Base-by-base conservation (phyloP, 2,329 filamentous ascomycete genomes). In the Dactylellina leptospora region DNA sequence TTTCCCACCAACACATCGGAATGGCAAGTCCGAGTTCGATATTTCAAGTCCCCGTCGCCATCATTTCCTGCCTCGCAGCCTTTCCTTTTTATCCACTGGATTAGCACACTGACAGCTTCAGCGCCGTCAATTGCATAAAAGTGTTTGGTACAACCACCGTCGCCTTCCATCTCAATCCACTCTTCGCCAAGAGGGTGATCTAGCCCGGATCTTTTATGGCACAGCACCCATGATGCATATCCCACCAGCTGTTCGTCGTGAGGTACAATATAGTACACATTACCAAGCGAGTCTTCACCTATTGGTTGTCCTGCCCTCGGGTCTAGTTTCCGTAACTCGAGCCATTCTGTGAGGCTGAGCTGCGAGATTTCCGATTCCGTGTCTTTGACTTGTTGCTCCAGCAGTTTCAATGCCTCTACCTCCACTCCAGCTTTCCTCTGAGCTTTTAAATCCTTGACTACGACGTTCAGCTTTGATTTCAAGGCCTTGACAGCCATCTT, bases 1-100 rank as follows among this genome's bases (percentile, higher is more conserved):
- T 72, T 72, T 16, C 16, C 68, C n/a, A 60, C 44, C 68, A 72
- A 72, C 68, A 72, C 68, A 72, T 54, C 47, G 28, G 45, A 51
- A 4, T 13, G 11, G 6, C 20, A 9, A 5, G 20, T 22, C n/a
- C 27, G 13, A n/a, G 28, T 9, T 13, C 8, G 3, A 23, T 16
- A 13, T n/a, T 22, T 22, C 28, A 48, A 27, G 28, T 16, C n/a
- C n/a, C n/a, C 47, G 6, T 5, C 23, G 30, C 47, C 44, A 20
- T 48, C 56, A 50, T 36, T 50, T 30, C 30, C 47, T 16, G 4
- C 20, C 38, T 36, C 48, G 20, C 47, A 10, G n/a, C 40, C 55
- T 44, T 36, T 45, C 18, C 6, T 25, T 44, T 40, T 30, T 38
- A 64, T 60, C 59, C 68, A 64, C 53, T 9, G 3, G n/a, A 50